phyloP scores from a whole-genome alignment of 2,329 filamentous ascomycete species.

The Sporothrix variecibatus region DNA sequence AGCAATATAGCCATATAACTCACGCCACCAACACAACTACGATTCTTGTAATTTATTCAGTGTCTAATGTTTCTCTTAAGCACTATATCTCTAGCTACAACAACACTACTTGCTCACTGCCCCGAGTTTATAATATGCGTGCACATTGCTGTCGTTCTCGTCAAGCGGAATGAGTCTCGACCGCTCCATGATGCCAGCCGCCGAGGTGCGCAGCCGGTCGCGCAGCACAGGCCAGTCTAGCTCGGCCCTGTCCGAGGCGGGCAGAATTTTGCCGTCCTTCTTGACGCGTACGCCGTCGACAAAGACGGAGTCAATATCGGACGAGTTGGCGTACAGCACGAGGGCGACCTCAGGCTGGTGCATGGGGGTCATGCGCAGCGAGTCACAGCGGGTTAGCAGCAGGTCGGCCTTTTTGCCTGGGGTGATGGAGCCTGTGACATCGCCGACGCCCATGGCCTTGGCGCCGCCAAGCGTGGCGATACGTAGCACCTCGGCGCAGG shows the following conservation, averaged over 20 bases:
- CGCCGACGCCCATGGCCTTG: background rate
- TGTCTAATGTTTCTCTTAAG: background rate
- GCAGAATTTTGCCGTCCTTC: background rate
- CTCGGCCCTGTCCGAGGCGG: background rate
- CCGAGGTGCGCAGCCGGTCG: background rate
- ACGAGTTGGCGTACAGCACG: constrained; percentile 7
- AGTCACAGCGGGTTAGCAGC: constrained; percentile 12
- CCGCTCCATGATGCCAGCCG: constrained; percentile 3
- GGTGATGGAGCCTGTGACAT: constrained; percentile 10
- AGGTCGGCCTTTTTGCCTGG: constrained; percentile 13
- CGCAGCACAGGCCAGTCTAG: constrained; percentile 11
- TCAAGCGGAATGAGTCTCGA: background rate
- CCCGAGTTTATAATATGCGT: background rate
- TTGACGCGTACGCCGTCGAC: constrained; percentile 6
- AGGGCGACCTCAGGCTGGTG: constrained; percentile 8
- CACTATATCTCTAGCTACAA: background rate
- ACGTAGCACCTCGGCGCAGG: constrained; percentile 1
- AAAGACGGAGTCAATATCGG: constrained; percentile 13
- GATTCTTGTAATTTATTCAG: background rate
- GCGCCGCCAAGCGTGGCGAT: constrained; percentile 17
- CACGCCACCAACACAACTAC: background rate
- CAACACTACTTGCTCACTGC: background rate
- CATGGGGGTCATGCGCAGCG: constrained; percentile 21
- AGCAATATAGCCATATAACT: background rate
- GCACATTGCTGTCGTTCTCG: constrained; percentile 1